Percentiles rank a stretch among this genome's conserved stretches.
phyloP scores from a whole-genome alignment of 768 basidiomycete species.

The Pulveroboletus sp. region DNA sequence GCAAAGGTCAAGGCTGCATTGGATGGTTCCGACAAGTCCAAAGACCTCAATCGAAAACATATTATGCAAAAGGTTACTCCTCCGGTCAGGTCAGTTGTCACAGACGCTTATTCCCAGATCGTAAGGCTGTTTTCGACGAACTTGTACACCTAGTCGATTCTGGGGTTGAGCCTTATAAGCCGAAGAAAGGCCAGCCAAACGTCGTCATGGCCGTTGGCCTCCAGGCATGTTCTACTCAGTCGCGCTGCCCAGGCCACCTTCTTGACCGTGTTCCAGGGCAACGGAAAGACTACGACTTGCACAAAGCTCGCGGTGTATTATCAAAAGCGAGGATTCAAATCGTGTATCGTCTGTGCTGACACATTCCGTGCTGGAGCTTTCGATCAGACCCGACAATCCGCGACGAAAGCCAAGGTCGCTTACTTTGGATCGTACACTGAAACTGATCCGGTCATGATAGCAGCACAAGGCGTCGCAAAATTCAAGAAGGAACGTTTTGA shows the following conservation, averaged over 20 bases:
- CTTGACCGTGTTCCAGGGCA: constrained; percentile 57
- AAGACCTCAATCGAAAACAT: constrained; percentile 80
- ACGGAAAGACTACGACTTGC: constrained; percentile 98
- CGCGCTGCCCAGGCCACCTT: background rate
- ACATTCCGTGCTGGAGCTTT: constrained; percentile 99
- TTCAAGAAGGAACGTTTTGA: constrained; percentile 99
- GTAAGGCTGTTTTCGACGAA: constrained; percentile 93
- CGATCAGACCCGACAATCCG: constrained; percentile 98
- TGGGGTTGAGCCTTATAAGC: constrained; percentile 93
- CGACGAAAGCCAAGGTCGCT: constrained; percentile 97
- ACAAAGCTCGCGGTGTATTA: constrained; percentile 98
- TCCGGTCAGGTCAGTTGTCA: background rate
- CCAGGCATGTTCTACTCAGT: constrained; percentile 53
- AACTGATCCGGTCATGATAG: constrained; percentile 94
- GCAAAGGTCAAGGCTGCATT: constrained; percentile 81
- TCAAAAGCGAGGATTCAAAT: constrained; percentile 94
- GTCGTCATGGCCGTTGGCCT: constrained; percentile 98
- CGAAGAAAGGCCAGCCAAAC: constrained; percentile 90
- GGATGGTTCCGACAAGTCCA: constrained; percentile 70
- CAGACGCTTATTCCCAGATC: constrained; percentile 11
- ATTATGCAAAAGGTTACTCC: constrained; percentile 81
- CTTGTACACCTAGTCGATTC: constrained; percentile 94
- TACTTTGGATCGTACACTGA: constrained; percentile 99
- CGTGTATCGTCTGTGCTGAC: constrained; percentile 97
- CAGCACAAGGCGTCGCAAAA: constrained; percentile 91